phyloP scores from a whole-genome alignment of 768 basidiomycete species.

The Boletus barrowsii region DNA sequence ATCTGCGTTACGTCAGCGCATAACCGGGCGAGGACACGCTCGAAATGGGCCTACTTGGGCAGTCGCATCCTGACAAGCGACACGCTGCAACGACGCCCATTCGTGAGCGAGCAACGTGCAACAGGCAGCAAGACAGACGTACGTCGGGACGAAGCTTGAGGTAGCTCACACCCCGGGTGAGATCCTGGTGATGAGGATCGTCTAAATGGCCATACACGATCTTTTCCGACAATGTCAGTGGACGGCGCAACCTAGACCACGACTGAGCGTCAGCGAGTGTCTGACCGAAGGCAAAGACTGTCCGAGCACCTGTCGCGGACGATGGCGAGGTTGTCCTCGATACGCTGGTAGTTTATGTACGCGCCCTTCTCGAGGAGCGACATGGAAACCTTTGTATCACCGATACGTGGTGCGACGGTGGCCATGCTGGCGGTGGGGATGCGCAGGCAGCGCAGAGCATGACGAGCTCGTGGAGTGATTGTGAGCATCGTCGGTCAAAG shows the following conservation, averaged over 20 bases:
- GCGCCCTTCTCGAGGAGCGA: slow-evolving; percentile 77
- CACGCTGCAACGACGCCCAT: slow-evolving; percentile 48
- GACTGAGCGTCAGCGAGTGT: slow-evolving; percentile 1
- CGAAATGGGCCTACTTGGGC: slow-evolving; percentile 59
- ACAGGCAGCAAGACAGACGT: slow-evolving; percentile 33
- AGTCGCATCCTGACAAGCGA: slow-evolving; percentile 89
- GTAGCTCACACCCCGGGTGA: slow-evolving; percentile 90
- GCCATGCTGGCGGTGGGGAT: slow-evolving; percentile 71
- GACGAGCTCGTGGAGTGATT: slow-evolving; percentile 51
- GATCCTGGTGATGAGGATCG: slow-evolving; percentile 87
- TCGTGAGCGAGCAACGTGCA: background rate
- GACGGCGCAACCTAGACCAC: slow-evolving; percentile 69
- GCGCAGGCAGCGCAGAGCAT: slow-evolving; percentile 51
- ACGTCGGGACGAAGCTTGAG: slow-evolving; percentile 98
- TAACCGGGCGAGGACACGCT: slow-evolving; percentile 13
- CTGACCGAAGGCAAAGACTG: background rate
- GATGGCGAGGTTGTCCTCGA: slow-evolving; percentile 93
- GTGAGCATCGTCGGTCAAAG: slow-evolving; percentile 57
- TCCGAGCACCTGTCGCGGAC: slow-evolving; percentile 70
- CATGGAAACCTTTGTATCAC: slow-evolving; percentile 89
- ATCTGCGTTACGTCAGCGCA: slow-evolving; percentile 59
- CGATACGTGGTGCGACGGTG: slow-evolving; percentile 75
- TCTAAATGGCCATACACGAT: slow-evolving; percentile 98
- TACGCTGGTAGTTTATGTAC: slow-evolving; percentile 94
- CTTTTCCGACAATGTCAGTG: slow-evolving; percentile 94